Evolutionary conservation across 2,329 filamentous ascomycete species (phyloP), one percentile per base, ranked within the genome.

Genomic region (Trichoderma asperellum): DNA sequence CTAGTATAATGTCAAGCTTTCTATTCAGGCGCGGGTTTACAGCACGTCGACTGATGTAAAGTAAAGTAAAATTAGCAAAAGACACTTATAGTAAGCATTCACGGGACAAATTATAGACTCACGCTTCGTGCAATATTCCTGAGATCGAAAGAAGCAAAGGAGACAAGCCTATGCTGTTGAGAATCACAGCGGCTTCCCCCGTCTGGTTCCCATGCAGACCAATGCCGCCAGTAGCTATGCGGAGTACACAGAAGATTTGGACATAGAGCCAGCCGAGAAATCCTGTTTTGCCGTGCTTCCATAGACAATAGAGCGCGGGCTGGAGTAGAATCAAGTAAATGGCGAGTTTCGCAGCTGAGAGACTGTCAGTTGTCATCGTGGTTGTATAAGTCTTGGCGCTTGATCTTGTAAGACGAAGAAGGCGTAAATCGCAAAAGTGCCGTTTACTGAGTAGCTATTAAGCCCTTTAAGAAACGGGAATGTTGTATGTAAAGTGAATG

Each of bases 121-220:
- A 65, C 53, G 35, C 62, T 24, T 66, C 53, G 34, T 66, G 53
- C 29, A 66, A 10, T 29, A 66, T 40, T 7, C 53, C 62, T 11
- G 62, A 66, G 8, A 66, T 49, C 7, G 35, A 27, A 12, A 66
- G 62, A 12, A 66, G 62, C 5, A 66, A 10, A 10, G 62, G 62
- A 2, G 62, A 66, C 27, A 66, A 53, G 2, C 62, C 62, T 12
- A 66, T 57, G 53, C 62, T 66, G 8, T 47, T 57, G 27, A 66
- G 62, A 47, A 66, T 24, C 12, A 66, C 24, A 7, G 62, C 62
- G 2, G 53, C 37, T 27, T 47, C 52, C 2, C 53, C 62, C 12
- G 53, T 66, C 29, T 57, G 53, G n/a, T 10, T 35, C 5, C 62
- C 62, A 18, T 66, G 62, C 2, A 66, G 53, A 16, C 62, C 62